Evolutionary conservation across 192 early-diverging fungal species (phyloP).

Genomic region (Backusella australiensis): DNA sequence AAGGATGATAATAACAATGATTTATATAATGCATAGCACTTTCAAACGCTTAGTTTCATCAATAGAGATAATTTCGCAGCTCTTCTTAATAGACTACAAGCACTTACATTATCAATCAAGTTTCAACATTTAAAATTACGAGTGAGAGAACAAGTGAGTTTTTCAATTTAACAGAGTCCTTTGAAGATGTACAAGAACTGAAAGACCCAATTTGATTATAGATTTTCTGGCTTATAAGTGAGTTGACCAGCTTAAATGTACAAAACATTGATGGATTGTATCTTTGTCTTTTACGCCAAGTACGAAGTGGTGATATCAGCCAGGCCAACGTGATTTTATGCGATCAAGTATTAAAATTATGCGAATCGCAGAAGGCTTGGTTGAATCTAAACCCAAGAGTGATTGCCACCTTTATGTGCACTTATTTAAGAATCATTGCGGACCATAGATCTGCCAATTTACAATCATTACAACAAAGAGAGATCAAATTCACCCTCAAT

Average conservation of each 20-base stretch:
- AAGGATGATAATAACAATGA: not conserved
- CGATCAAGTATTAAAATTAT: slow-evolving; percentile 44
- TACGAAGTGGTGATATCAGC: slow-evolving; percentile 57
- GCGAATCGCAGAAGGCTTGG: slow-evolving; percentile 44
- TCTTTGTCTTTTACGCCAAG: slow-evolving; percentile 53
- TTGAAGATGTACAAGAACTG: no score
- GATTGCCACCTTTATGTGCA: slow-evolving; percentile 41
- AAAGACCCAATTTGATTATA: slow-evolving; percentile 9
- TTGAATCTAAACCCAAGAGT: slow-evolving; percentile 32
- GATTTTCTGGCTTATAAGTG: slow-evolving; percentile 60
- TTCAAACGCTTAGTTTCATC: slow-evolving; percentile 59
- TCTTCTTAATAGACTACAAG: slow-evolving; percentile 38
- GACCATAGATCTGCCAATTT: slow-evolving; percentile 45
- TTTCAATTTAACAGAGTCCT: no score
- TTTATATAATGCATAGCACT: slow-evolving; percentile 34
- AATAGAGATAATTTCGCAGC: slow-evolving; percentile 59
- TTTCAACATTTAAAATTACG: slow-evolving; percentile 38
- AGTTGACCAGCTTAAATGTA: slow-evolving; percentile 49
- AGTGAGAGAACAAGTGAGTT: slow-evolving; percentile 41
- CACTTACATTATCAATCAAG: slow-evolving; percentile 28
- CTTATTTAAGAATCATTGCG: slow-evolving; percentile 48
- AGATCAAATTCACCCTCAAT: slow-evolving; percentile 45
- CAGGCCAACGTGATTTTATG: slow-evolving; percentile 45
- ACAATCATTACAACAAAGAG: slow-evolving; percentile 44
- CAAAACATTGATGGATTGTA: slow-evolving; percentile 52